Percentiles rank a stretch among this genome's conserved stretches.
These are phyloP conservation scores for Taphrina pruni DNA, from an alignment of 1,139 yeast species.

Conservation along the genomic window DNA sequence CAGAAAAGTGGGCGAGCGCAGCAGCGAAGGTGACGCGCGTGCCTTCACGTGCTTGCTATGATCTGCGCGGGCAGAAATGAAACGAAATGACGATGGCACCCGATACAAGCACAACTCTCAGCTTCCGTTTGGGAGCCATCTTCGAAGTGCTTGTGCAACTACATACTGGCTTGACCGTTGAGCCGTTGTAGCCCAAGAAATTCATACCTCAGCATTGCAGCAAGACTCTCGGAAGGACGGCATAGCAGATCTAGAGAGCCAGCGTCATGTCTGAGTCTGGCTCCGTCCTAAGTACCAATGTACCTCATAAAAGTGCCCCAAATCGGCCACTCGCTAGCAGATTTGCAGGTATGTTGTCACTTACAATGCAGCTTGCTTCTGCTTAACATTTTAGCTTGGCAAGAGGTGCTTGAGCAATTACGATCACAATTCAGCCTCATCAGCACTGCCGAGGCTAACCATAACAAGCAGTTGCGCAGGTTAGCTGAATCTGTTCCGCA, in stretches of 20 bases:
- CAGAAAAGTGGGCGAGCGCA: no score
- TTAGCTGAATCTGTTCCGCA: constrained; percentile 28
- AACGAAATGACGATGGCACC: not conserved
- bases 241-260: not conserved
- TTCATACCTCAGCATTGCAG: not conserved
- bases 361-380: no score
- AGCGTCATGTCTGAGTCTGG: constrained; percentile 25
- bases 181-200: no score
- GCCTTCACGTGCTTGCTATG: constrained; percentile 13
- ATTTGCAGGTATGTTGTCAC: constrained; percentile 15
- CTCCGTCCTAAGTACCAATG: constrained; percentile 19
- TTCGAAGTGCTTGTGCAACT: no score
- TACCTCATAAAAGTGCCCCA: constrained; percentile 29
- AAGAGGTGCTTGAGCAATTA: constrained; percentile 17
- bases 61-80: constrained; percentile 12
- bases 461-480: constrained; percentile 29
- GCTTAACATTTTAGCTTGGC: constrained; percentile 30
- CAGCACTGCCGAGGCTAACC: constrained; percentile 33
- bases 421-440: constrained; percentile 19
- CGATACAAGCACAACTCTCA: not conserved
- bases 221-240: not conserved
- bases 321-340: constrained; percentile 17
- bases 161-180: no score
- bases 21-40: constrained; percentile 10
- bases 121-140: not conserved